Percentiles rank a stretch among this genome's conserved stretches.
These are phyloP conservation scores for Lodderomyces oxycetoniae DNA, from an alignment of 1,139 yeast genomes.

Conservation along the genomic window DNA sequence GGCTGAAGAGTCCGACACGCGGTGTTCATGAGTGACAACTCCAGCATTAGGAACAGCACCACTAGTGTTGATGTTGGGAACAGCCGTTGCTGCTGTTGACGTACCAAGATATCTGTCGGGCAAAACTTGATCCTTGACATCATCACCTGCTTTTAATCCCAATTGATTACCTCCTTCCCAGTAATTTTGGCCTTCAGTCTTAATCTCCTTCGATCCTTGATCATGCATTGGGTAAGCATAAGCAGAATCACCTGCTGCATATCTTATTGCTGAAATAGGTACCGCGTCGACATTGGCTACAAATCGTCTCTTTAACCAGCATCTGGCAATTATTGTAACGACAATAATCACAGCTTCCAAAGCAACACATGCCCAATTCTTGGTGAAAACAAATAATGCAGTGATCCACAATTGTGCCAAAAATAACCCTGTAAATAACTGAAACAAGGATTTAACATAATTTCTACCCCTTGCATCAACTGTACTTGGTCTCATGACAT, in stretches of 20 bases:
- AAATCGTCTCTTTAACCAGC: slow-evolving; percentile 54
- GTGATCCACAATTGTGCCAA: slow-evolving; percentile 61
- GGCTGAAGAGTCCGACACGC: slow-evolving; percentile 11
- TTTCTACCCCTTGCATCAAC: slow-evolving; percentile 61
- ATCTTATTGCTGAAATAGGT: slow-evolving; percentile 68
- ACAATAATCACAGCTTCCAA: slow-evolving; percentile 52
- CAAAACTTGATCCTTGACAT: slow-evolving; percentile 26
- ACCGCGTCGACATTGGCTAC: slow-evolving; percentile 61
- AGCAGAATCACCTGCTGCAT: slow-evolving; percentile 51
- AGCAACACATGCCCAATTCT: slow-evolving; percentile 70
- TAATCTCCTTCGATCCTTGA: slow-evolving; percentile 58
- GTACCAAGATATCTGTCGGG: slow-evolving; percentile 14
- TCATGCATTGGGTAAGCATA: slow-evolving; percentile 52
- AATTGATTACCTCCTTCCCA: slow-evolving; percentile 46
- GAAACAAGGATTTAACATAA: slow-evolving; percentile 63
- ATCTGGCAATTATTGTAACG: slow-evolving; percentile 50
- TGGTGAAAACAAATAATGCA: slow-evolving; percentile 65
- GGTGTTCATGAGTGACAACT: slow-evolving; percentile 5
- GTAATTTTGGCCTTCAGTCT: slow-evolving; percentile 48
- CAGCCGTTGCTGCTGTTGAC: slow-evolving; percentile 7
- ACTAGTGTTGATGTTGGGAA: neutral
- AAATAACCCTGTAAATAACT: slow-evolving; percentile 60
- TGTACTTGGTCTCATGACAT: slow-evolving; percentile 51
- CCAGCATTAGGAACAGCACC: slow-evolving; percentile 1
- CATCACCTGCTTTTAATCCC: slow-evolving; percentile 24